phyloP scores from a whole-genome alignment of 164 flowering plant genomes.

The Magnolia kwangsiensis region DNA sequence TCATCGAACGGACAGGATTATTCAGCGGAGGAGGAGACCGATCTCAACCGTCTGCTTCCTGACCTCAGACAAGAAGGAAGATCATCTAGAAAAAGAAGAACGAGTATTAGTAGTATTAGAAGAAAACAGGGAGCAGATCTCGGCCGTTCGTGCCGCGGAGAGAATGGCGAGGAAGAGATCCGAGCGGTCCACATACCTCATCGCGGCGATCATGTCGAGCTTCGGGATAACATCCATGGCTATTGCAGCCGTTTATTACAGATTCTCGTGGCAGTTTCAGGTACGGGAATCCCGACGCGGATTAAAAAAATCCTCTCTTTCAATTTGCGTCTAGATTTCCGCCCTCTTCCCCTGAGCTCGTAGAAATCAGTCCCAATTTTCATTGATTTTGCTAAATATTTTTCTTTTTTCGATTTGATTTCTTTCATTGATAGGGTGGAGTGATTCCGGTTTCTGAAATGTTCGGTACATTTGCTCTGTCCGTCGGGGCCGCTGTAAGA shows the following conservation, averaged over 20 bases:
- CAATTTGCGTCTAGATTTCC: background rate
- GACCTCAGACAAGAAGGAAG: constrained; percentile 36
- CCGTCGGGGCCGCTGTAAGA: constrained; percentile 94
- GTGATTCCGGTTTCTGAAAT: constrained; percentile 67
- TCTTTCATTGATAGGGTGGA: constrained; percentile 45
- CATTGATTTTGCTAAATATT: background rate
- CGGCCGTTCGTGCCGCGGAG: constrained; percentile 32
- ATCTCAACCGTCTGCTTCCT: constrained; percentile 45
- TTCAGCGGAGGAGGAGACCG: constrained; percentile 7
- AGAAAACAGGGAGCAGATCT: constrained; percentile 9
- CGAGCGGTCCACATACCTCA: constrained; percentile 67
- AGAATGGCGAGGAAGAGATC: constrained; percentile 62
- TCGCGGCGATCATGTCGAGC: constrained; percentile 85
- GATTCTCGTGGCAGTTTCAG: constrained; percentile 91
- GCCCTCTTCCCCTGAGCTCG: background rate
- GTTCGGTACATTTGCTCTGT: constrained; percentile 81
- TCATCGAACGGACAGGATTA: background rate
- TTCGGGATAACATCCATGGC: constrained; percentile 85
- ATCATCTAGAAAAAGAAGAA: background rate
- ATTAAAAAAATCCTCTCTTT: background rate
- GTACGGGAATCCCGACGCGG: constrained; percentile 20
- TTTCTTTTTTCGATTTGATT: background rate
- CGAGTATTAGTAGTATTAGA: background rate
- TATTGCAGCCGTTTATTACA: constrained; percentile 69
- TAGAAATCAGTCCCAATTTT: too few species aligned